Conservation (phyloP, 2,329 filamentous ascomycete species). For the Pseudogymnoascus sp. region DNA sequence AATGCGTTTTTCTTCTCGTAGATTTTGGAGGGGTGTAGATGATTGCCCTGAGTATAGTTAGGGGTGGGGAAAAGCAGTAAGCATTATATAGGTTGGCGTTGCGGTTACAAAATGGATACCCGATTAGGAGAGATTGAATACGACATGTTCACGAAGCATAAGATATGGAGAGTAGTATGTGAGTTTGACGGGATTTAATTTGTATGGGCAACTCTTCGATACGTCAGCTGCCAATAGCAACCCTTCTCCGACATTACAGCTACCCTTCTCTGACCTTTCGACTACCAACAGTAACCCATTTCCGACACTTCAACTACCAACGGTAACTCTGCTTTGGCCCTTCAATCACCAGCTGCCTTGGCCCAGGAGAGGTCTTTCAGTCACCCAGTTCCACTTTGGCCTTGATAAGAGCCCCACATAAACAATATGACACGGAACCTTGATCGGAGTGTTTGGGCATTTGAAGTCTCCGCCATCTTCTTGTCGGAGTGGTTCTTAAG, state of each 20-base stretch:
- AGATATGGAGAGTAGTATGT: neutral
- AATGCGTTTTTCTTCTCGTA: conserved; percentile 85
- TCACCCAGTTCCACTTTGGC: too few species aligned
- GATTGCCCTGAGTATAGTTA: neutral
- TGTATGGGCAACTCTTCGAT: neutral
- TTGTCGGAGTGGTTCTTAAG: neutral
- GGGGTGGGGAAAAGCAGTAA: neutral
- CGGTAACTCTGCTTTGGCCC: neutral
- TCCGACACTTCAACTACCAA: neutral
- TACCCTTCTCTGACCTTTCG: neutral
- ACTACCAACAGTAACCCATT: neutral
- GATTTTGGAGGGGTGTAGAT: neutral
- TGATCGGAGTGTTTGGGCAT: neutral
- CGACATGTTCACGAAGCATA: neutral
- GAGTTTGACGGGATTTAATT: neutral
- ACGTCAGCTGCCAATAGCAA: neutral
- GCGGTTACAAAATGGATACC: neutral
- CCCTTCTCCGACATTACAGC: neutral
- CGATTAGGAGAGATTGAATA: neutral
- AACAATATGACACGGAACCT: neutral
- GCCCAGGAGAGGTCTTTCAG: neutral
- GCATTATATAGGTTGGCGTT: neutral
- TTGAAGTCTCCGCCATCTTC: neutral
- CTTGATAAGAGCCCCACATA: neutral
- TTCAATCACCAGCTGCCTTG: neutral